Base-by-base conservation (phyloP, 176 grass and related monocot genomes). In the Zizania latifolia region DNA sequence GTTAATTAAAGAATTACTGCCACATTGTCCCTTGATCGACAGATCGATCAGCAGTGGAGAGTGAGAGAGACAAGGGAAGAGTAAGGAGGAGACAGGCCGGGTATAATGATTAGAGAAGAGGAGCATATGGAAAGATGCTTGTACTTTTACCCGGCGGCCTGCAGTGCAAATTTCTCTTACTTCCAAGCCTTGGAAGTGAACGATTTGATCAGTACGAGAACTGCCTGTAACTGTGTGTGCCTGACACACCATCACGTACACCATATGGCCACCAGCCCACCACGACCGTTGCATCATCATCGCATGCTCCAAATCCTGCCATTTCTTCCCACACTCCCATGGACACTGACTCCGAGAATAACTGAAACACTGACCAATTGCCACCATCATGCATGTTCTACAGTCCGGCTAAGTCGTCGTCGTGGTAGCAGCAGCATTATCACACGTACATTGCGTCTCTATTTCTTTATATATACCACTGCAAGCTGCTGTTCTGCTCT, bases 121-220 rank as follows among this genome's bases (percentile, higher is more conserved):
- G 26, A 54, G 13, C 59, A 82, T 68, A 43, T 58, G 62, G 40
- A 68, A 67, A 83, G 62, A 82, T 58, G 72, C 48, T 38, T 83
- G 53, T 69, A 76, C 62, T 83, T 82, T 68, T 75, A 46, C 29
- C 71, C 50, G 66, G 62, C 19, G n/a, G 48, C 40, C 40, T 43
- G 40, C 24, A 60, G 51, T 45, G 39, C 53, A 76, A 50, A 68
- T 65, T 69, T 83, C 38, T 61, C 81, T 69, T 59, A 83, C 72
- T 83, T 61, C 72, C 63, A 76, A 61, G 53, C 63, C 63, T 60
- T 70, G 38, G 81, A 76, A 69, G 62, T 83, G 81, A 83, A 83
- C n/a, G 72, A 40, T 68, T 83, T 76, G 81, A 69, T 83, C 81
- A 10, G 54, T 83, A 83, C 81, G 63, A 83, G 81, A 83, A 76